These are phyloP conservation scores for Saturnispora galanensis DNA, from an alignment of 805 yeast genomes.

Conservation along the genomic window DNA sequence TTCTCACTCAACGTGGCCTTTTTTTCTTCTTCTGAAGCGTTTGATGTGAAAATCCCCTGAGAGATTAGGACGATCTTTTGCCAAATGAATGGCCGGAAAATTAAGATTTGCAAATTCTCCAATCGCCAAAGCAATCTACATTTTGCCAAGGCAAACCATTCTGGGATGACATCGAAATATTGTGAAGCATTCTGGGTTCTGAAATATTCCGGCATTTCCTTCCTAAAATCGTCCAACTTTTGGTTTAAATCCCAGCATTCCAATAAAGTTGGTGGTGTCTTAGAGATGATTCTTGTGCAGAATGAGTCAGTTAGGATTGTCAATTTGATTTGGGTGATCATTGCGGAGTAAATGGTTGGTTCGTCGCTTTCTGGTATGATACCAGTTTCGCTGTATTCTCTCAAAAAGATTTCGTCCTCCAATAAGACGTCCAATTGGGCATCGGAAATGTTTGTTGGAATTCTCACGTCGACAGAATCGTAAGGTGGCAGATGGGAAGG, in stretches of 20 bases:
- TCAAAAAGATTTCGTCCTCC: constrained; percentile 15
- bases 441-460: constrained; percentile 44
- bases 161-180: constrained; percentile 23
- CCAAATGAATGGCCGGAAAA: constrained; percentile 49
- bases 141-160: constrained; percentile 47
- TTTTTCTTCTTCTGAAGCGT: constrained; percentile 9
- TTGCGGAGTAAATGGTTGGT: constrained; percentile 51
- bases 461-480: constrained; percentile 37
- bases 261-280: constrained; percentile 36
- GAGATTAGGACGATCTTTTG: constrained; percentile 28
- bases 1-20: constrained; percentile 26
- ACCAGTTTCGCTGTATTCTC: constrained; percentile 7
- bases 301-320: constrained; percentile 39
- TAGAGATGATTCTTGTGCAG: constrained; percentile 37
- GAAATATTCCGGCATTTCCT: constrained; percentile 34
- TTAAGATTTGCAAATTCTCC: constrained; percentile 43
- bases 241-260: constrained; percentile 42
- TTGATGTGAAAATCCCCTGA: constrained; percentile 12
- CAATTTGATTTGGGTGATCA: constrained; percentile 45
- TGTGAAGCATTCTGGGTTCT: constrained; percentile 5
- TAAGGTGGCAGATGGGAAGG: constrained; percentile 45
- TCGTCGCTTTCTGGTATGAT: constrained; percentile 22
- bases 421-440: constrained; percentile 25
- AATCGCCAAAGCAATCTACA: constrained; percentile 50
- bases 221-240: constrained; percentile 32